phyloP scores from a whole-genome alignment of 441 rosid genomes.

The Syzygium syzygioides region DNA sequence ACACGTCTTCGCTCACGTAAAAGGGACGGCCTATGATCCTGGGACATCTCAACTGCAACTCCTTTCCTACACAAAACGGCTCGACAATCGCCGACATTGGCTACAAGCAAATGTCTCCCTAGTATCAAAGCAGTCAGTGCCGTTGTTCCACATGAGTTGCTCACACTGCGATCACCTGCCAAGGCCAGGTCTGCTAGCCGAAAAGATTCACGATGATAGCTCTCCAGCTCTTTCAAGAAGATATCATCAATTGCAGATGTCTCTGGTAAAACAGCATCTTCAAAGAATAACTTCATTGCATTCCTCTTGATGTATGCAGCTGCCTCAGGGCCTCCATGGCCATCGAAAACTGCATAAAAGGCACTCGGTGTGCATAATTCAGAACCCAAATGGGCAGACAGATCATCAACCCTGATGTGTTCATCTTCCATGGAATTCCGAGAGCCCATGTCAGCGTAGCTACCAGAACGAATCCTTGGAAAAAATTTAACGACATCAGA shows the following conservation, averaged over 20 bases:
- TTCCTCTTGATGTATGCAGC: conserved; percentile 68
- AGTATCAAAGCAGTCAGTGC: conserved; percentile 69
- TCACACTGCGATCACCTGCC: conserved; percentile 51
- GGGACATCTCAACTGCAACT: conserved; percentile 58
- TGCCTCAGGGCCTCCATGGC: conserved; percentile 85
- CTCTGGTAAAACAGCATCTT: conserved; percentile 43
- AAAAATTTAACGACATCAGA: conserved; percentile 26
- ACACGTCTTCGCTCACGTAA: conserved; percentile 54
- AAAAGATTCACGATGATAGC: conserved; percentile 57
- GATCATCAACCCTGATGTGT: conserved; percentile 73
- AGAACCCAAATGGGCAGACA: conserved; percentile 56
- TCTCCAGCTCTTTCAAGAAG: conserved; percentile 52
- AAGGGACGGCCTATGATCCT: conserved; percentile 59
- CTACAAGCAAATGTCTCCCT: conserved; percentile 60
- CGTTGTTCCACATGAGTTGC: conserved; percentile 61
- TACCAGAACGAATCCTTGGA: conserved; percentile 74
- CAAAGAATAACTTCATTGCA: conserved; percentile 61
- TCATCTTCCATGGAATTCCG: conserved; percentile 86
- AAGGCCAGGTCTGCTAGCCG: conserved; percentile 64
- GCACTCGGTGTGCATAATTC: conserved; percentile 48
- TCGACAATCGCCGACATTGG: conserved; percentile 79
- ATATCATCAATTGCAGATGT: conserved; percentile 33
- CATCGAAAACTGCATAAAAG: conserved; percentile 91
- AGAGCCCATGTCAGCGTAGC: conserved; percentile 61
- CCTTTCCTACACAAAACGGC: conserved; percentile 77